Evolutionary conservation across 2,329 filamentous ascomycete genomes (phyloP).

Genomic region (Penicillium sp.): DNA sequence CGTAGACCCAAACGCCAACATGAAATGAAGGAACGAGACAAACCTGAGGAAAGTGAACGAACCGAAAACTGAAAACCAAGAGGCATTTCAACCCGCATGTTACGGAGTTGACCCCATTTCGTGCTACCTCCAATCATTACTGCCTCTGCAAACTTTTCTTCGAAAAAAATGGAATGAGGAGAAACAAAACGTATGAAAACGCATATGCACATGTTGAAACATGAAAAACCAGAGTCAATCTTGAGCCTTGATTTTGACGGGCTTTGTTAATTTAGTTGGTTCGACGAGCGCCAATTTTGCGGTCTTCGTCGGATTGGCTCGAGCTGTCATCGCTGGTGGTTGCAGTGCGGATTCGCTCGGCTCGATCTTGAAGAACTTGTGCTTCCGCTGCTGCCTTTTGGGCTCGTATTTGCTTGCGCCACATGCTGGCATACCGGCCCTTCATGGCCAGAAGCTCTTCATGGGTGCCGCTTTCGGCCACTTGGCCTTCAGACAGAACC

Average conservation of each 20-base stretch:
- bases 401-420: constrained; percentile 83
- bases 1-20: constrained; percentile 36
- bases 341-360: constrained; percentile 45
- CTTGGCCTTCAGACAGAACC: constrained; percentile 73
- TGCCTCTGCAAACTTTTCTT: constrained; percentile 12
- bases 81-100: constrained; percentile 8
- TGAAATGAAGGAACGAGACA: constrained; percentile 19
- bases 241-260: constrained; percentile 77
- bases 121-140: constrained; percentile 17
- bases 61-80: constrained; percentile 13
- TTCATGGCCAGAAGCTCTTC: constrained; percentile 69
- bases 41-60: constrained; percentile 10
- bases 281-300: constrained; percentile 26
- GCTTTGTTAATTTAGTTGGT: constrained; percentile 52
- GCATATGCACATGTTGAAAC: constrained; percentile 26
- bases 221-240: constrained; percentile 64
- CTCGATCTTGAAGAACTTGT: constrained; percentile 47
- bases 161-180: constrained; percentile 8
- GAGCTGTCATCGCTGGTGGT: constrained; percentile 49
- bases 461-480: constrained; percentile 78
- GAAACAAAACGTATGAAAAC: constrained; percentile 10
- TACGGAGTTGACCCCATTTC: constrained; percentile 4
- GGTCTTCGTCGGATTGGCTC: constrained; percentile 52
- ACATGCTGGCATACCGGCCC: constrained; percentile 81
- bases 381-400: constrained; percentile 69